Evolutionary conservation across 768 basidiomycete species (phyloP).

Genomic region (Lactarius vividus): DNA sequence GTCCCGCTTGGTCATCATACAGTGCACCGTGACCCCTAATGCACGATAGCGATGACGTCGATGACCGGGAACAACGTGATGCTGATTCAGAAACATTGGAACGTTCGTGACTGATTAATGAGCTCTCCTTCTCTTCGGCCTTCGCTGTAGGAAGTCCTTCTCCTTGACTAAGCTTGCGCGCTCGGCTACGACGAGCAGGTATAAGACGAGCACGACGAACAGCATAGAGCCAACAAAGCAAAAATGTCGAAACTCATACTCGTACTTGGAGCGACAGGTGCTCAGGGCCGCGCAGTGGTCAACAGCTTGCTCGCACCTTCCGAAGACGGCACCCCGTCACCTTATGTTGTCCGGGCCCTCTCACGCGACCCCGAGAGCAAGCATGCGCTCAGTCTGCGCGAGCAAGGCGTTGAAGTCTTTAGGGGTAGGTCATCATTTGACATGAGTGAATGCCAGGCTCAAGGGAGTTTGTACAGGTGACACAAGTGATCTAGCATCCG

Average conservation of each 20-base stretch:
- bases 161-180: background rate
- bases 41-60: too few relatives aligned
- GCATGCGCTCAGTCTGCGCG: conserved; percentile 36
- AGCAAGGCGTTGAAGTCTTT: conserved; percentile 38
- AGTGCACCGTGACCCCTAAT: too few relatives aligned
- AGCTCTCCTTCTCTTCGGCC: background rate
- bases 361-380: conserved; percentile 36
- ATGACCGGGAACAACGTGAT: too few relatives aligned
- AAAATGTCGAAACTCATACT: conserved; percentile 37
- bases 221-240: background rate
- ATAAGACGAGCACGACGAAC: background rate
- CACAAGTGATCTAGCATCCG: conserved; percentile 28
- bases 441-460: background rate
- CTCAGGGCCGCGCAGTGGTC: conserved; percentile 42
- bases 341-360: conserved; percentile 41
- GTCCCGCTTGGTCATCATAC: too few relatives aligned
- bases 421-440: conserved; percentile 31
- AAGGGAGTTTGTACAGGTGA: conserved; percentile 4
- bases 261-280: conserved; percentile 46
- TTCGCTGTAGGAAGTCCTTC: background rate
- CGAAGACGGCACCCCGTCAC: conserved; percentile 39
- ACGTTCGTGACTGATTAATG: too few relatives aligned
- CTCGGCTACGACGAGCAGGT: background rate
- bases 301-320: conserved; percentile 36
- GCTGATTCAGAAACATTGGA: too few relatives aligned